phyloP scores from a whole-genome alignment of 140 eudicot species.

The Oenanthe javanica region DNA sequence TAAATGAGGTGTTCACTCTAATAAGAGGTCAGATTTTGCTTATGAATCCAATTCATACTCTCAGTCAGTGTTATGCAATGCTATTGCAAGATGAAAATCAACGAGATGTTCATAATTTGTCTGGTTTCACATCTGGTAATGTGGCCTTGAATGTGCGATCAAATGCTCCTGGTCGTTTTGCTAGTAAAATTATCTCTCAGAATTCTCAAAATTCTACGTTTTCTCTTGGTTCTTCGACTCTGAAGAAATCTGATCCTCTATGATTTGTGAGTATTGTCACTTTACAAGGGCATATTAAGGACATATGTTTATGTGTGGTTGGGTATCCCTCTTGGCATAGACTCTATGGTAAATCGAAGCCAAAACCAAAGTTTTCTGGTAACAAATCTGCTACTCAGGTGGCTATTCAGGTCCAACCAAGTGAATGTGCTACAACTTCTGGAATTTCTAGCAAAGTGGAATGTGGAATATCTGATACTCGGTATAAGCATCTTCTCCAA shows the following conservation, averaged over 20 bases:
- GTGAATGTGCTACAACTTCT: no score
- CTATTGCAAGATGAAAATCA: not conserved
- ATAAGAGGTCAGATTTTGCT: not conserved
- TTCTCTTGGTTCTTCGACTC: not conserved
- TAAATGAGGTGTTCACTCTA: not conserved
- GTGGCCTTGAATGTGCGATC: not conserved
- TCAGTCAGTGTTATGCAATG: not conserved
- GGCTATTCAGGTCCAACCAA: no score
- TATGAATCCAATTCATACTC: not conserved
- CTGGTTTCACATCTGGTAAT: not conserved
- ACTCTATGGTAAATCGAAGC: not conserved
- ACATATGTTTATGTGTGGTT: not conserved
- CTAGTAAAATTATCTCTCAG: not conserved
- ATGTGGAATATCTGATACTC: no score
- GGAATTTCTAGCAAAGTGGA: no score
- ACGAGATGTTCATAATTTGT: not conserved
- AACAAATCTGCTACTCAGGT: no score
- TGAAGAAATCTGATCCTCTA: not conserved
- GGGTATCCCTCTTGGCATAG: not conserved
- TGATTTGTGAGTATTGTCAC: not conserved
- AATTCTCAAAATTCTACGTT: not conserved
- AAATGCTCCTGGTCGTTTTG: not conserved
- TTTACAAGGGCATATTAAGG: not conserved
- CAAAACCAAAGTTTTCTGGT: not conserved
- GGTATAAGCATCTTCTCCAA: no score